Conservation (phyloP, 306 rosid species). For the Gillenia trifoliata region DNA sequence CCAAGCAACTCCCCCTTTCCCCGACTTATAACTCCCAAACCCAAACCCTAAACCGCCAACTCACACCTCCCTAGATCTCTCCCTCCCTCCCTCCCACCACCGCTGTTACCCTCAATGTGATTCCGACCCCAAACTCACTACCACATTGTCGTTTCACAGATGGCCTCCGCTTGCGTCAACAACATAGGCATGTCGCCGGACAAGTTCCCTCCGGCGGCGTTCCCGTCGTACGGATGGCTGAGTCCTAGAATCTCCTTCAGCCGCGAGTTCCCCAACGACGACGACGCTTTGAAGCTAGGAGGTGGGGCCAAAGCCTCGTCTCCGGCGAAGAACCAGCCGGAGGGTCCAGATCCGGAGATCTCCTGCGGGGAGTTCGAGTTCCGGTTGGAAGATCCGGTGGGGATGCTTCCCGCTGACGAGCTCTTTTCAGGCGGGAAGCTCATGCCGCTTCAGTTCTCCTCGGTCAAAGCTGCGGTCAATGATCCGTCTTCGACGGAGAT, state of each 20-base stretch:
- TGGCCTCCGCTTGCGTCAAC: conserved; percentile 97
- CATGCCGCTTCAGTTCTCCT: conserved; percentile 56
- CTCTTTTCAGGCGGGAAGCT: conserved; percentile 89
- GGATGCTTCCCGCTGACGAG: conserved; percentile 94
- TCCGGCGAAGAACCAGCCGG: background rate
- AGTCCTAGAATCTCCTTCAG: conserved; percentile 53
- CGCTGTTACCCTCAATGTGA: conserved; percentile 7
- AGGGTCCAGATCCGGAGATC: conserved; percentile 48
- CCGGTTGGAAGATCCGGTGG: conserved; percentile 65
- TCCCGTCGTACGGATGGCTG: conserved; percentile 60
- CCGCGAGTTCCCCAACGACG: conserved; percentile 30
- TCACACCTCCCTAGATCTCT: background rate
- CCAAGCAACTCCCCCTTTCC: background rate
- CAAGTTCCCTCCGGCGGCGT: conserved; percentile 45
- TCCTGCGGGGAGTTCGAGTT: conserved; percentile 68
- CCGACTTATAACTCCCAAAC: background rate
- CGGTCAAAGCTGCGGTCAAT: conserved; percentile 27
- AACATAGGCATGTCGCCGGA: conserved; percentile 69
- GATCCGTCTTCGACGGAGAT: conserved; percentile 11
- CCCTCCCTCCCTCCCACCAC: background rate
- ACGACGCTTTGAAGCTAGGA: conserved; percentile 10
- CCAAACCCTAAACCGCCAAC: conserved; percentile 22
- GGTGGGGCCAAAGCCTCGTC: conserved; percentile 7
- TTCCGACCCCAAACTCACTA: background rate
- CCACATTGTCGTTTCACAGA: conserved; percentile 18